Percentiles rank a stretch among this genome's conserved stretches.
Evolutionary conservation across 1,284 basidiomycete genomes (phyloP).

Genomic region (Dichomitus squalens): DNA sequence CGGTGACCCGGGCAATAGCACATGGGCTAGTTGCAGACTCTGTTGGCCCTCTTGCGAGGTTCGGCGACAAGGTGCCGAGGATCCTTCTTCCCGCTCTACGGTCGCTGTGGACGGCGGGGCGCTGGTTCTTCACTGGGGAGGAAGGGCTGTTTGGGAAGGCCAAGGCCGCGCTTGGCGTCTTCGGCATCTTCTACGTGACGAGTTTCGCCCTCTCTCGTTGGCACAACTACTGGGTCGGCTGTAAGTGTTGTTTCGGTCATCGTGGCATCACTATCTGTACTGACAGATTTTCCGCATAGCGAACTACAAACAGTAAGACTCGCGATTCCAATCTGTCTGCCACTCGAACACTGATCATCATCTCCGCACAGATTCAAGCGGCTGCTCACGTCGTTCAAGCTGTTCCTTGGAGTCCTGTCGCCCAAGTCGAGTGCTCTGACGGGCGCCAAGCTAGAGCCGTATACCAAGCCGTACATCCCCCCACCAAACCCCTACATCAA

Average conservation of each 20-base stretch:
- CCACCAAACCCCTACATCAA: constrained; percentile 31
- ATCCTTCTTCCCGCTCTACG: background rate
- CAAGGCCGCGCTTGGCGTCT: constrained; percentile 11
- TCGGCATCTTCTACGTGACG: constrained; percentile 18
- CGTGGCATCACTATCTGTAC: background rate
- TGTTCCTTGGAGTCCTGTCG: constrained; percentile 34
- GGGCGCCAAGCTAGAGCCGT: constrained; percentile 16
- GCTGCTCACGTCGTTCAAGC: constrained; percentile 39
- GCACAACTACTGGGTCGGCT: constrained; percentile 47
- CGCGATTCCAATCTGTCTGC: too few species aligned
- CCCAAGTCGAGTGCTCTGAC: constrained; percentile 19
- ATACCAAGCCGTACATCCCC: constrained; percentile 26
- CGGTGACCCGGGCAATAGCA: constrained; percentile 16
- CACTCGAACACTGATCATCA: background rate
- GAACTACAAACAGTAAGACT: constrained; percentile 37
- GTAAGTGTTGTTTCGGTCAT: constrained; percentile 28
- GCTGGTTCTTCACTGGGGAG: constrained; percentile 15
- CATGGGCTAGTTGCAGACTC: constrained; percentile 1
- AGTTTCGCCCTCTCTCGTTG: constrained; percentile 41
- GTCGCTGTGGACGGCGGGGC: constrained; percentile 4
- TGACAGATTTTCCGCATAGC: constrained; percentile 28
- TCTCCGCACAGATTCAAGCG: constrained; percentile 36
- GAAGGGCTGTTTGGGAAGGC: constrained; percentile 5
- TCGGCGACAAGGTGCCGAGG: constrained; percentile 1
- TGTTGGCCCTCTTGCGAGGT: background rate